A percentile compares a stretch with the other conserved stretches of the same genome.
Evolutionary conservation across 2,329 filamentous ascomycete species (phyloP).

Genomic region (Trichoderma atrobrunneum): DNA sequence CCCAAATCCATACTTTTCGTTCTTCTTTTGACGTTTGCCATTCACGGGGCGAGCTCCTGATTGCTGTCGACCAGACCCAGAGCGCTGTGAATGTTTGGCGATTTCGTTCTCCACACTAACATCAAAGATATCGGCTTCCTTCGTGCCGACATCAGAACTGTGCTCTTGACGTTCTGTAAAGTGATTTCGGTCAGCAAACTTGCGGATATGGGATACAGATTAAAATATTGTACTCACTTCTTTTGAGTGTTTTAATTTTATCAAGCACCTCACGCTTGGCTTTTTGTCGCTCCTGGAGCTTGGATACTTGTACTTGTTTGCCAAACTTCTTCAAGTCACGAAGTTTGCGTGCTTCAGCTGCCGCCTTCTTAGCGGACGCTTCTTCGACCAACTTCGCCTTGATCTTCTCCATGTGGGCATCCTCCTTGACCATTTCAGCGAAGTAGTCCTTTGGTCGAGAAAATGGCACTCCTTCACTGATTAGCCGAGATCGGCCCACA

Average conservation of each 20-base stretch:
- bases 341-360: conserved; percentile 85
- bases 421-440: conserved; percentile 97
- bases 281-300: conserved; percentile 90
- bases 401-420: conserved; percentile 97
- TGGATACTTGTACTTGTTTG: conserved; percentile 95
- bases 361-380: conserved; percentile 86
- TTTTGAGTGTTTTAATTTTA: conserved; percentile 92
- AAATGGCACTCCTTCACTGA: conserved; percentile 81
- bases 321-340: conserved; percentile 98
- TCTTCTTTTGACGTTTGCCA: conserved; percentile 85
- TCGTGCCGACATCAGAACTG: conserved; percentile 58
- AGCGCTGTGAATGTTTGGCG: conserved; percentile 37
- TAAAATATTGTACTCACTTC: conserved; percentile 63
- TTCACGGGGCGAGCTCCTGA: conserved; percentile 41
- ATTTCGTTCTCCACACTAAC: conserved; percentile 74
- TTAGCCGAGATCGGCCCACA: conserved; percentile 68
- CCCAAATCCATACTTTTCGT: conserved; percentile 91
- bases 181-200: conserved; percentile 15
- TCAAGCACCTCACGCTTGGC: conserved; percentile 90
- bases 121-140: conserved; percentile 88
- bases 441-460: conserved; percentile 92
- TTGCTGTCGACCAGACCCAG: conserved; percentile 39
- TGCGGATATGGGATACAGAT: background rate
- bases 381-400: conserved; percentile 91
- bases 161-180: conserved; percentile 78